Percentiles rank a stretch among this genome's conserved stretches.
These are phyloP conservation scores for Haematococcus lacustris DNA, from an alignment of 139 green algal species.

Conservation along the genomic window DNA sequence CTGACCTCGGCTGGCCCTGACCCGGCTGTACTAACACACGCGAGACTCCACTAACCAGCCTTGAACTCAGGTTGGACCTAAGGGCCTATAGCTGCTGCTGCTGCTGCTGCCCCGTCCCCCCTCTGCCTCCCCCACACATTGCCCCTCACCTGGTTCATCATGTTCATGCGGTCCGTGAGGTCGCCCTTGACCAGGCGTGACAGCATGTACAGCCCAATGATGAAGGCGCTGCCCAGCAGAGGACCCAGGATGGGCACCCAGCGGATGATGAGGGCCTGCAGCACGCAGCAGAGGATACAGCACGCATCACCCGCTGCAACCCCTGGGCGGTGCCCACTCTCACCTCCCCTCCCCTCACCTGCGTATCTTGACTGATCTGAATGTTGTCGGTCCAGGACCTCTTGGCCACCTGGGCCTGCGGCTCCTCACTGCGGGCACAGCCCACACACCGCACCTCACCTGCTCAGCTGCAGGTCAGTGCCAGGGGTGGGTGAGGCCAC, in stretches of 20 bases:
- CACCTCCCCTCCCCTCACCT: conserved; percentile 6
- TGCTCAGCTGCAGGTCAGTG: too few species aligned
- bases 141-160: conserved; percentile 36
- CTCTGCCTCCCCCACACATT: too few species aligned
- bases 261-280: conserved; percentile 35
- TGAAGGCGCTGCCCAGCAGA: conserved; percentile 45
- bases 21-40: too few species aligned
- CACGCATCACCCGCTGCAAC: neutral
- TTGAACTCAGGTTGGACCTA: too few species aligned
- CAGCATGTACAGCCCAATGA: conserved; percentile 50
- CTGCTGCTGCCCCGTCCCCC: too few species aligned
- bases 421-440: too few species aligned
- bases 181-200: conserved; percentile 43
- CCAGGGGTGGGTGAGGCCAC: too few species aligned
- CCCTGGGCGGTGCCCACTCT: neutral
- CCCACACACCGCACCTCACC: too few species aligned
- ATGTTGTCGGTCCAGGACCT: conserved; percentile 27
- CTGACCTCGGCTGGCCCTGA: too few species aligned
- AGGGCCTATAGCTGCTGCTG: too few species aligned
- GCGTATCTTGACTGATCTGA: conserved; percentile 30
- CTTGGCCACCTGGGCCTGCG: neutral
- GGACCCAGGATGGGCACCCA: conserved; percentile 43
- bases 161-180: conserved; percentile 46
- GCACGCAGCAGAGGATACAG: neutral
- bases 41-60: too few species aligned